Base-by-base conservation (phyloP, 345 rosid species). In the Rubroshorea leprosula region DNA sequence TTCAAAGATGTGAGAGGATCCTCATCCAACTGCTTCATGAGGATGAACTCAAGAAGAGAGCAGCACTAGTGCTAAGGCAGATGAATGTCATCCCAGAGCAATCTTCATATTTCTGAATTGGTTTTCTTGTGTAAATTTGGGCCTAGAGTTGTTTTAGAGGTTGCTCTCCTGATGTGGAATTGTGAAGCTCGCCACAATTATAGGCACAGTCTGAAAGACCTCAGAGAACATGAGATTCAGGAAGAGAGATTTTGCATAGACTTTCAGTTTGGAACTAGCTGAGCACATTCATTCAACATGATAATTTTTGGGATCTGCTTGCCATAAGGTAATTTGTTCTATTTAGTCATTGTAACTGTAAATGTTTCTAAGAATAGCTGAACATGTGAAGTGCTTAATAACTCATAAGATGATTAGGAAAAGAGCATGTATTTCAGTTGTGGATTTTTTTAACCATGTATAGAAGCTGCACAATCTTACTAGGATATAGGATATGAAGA, bases 101-200 rank as follows among this genome's bases (percentile, higher is more conserved):
- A 57, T 80, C 85, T 14, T 80, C 83, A n/a, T 80, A 75, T 58
- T 77, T 80, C 70, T 80, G 69, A 80, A 43, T 38, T 46, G n/a
- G 38, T 49, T 31, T 27, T 16, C 11, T 23, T 39, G 13, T 22
- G 54, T 48, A 55, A 21, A 11, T 49, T 12, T 11, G 55, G 31
- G 10, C 11, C 51, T 5, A 26, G 48, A 63, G 16, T 51, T 55
- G 17, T 56, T 62, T 29, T 17, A 12, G 59, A 14, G 43, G 31
- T 24, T 38, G 50, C 19, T 18, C 16, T 5, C 45, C 45, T 27
- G 31, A 27, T 27, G 8, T 27, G 31, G 31, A 27, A 27, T 27
- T 3, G 31, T 3, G 31, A n/a, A n/a, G n/a, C n/a, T n/a, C n/a
- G n/a, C n/a, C n/a, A n/a, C n/a, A n/a, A n/a, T n/a, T n/a, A n/a